Percentiles rank a stretch among this genome's conserved stretches.
Conservation (phyloP, 495 filamentous ascomycete species). For the Hyaloscypha variabilis region DNA sequence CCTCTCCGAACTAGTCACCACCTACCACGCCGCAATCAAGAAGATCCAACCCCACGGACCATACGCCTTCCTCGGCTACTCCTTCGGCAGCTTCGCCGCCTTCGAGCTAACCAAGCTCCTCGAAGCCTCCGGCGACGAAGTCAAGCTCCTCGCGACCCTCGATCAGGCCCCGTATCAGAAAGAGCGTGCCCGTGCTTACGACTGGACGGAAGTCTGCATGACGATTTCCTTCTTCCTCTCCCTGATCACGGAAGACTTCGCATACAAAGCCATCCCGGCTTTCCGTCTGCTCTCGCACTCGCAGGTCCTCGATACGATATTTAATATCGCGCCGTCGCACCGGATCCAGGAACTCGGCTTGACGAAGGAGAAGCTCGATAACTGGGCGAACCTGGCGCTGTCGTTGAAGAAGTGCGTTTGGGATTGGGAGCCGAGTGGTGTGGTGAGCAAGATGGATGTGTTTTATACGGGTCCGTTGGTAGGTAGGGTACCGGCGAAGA, state of each 20-base stretch:
- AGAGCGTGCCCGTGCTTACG: slow-evolving; percentile 48
- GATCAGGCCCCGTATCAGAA: slow-evolving; percentile 58
- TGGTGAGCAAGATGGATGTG: slow-evolving; percentile 48
- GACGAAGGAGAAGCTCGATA: slow-evolving; percentile 30
- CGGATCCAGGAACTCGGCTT: slow-evolving; percentile 46
- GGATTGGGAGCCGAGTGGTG: slow-evolving; percentile 53
- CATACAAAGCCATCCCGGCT: slow-evolving; percentile 27
- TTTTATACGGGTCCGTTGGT: slow-evolving; percentile 49
- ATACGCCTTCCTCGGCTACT: slow-evolving; percentile 60
- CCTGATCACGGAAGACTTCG: slow-evolving; percentile 43
- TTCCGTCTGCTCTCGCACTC: slow-evolving; percentile 24
- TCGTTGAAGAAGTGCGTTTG: slow-evolving; percentile 46
- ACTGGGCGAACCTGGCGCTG: slow-evolving; percentile 47
- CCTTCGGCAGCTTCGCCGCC: slow-evolving; percentile 53
- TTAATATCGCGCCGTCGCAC: slow-evolving; percentile 30
- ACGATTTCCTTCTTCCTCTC: slow-evolving; percentile 52
- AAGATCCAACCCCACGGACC: slow-evolving; percentile 52
- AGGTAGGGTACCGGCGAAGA: slow-evolving; percentile 36
- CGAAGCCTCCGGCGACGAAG: slow-evolving; percentile 33
- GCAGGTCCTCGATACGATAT: slow-evolving; percentile 35
- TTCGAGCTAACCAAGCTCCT: slow-evolving; percentile 57
- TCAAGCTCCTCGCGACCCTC: slow-evolving; percentile 40
- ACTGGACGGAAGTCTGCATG: slow-evolving; percentile 47
- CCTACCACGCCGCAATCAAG: slow-evolving; percentile 49
- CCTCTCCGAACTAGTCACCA: slow-evolving; percentile 29